Percentiles rank a stretch among this genome's conserved stretches.
Conservation (phyloP, 805 yeast genomes). For the Hanseniaspora mollemarum region DNA sequence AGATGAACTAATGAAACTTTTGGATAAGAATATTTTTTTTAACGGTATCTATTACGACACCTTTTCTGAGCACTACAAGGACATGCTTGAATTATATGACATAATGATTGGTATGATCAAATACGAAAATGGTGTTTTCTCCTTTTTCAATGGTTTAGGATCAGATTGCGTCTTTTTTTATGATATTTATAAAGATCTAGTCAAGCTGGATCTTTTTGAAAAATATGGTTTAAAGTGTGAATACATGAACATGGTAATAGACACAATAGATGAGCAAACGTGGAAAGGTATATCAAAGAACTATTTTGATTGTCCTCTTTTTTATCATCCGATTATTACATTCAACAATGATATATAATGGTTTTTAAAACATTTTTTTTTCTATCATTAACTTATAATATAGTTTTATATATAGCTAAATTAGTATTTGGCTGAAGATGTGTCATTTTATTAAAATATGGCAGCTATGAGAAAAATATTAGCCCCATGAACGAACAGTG, state of each 20-base stretch:
- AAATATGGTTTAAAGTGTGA: constrained; percentile 64
- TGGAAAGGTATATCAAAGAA: constrained; percentile 30
- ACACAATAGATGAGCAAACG: constrained; percentile 20
- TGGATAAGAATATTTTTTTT: constrained; percentile 58
- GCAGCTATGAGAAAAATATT: too few relatives aligned
- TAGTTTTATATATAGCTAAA: neutral
- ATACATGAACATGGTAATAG: constrained; percentile 32
- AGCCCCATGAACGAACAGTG: too few relatives aligned
- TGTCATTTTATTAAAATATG: too few relatives aligned
- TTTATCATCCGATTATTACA: constrained; percentile 28
- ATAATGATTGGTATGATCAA: constrained; percentile 67
- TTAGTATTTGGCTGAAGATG: too few relatives aligned
- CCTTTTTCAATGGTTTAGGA: constrained; percentile 86
- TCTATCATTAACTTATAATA: neutral
- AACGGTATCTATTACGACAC: constrained; percentile 93
- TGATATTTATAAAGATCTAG: constrained; percentile 77
- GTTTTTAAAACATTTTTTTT: neutral
- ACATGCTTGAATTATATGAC: constrained; percentile 79
- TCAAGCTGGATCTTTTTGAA: constrained; percentile 54
- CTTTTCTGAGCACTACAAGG: constrained; percentile 80
- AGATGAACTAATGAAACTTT: constrained; percentile 54
- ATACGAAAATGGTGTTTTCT: constrained; percentile 63
- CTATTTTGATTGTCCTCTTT: constrained; percentile 28
- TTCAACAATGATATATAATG: constrained; percentile 18
- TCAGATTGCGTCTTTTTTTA: constrained; percentile 65